Percentiles rank a stretch among this genome's conserved stretches.
Conservation (phyloP, 2,329 filamentous ascomycete genomes). For the Chalara sp. region DNA sequence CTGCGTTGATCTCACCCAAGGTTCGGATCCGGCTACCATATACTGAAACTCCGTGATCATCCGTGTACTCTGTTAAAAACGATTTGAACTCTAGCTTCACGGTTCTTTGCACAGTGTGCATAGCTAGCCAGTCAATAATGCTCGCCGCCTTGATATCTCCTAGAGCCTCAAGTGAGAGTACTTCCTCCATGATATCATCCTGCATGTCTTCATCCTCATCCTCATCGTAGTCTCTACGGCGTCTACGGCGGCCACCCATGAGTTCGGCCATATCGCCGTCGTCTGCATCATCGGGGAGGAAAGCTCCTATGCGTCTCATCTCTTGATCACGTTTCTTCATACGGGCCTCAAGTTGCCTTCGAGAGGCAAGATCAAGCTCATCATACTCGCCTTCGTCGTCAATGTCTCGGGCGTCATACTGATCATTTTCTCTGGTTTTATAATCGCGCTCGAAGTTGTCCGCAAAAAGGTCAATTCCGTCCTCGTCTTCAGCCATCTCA, state of each 20-base stretch:
- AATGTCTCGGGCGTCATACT: slow-evolving; percentile 64
- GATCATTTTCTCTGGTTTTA: slow-evolving; percentile 57
- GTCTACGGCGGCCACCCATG: slow-evolving; percentile 68
- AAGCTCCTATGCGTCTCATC: slow-evolving; percentile 65
- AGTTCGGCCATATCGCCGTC: slow-evolving; percentile 81
- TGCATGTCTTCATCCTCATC: slow-evolving; percentile 88
- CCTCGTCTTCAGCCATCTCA: slow-evolving; percentile 74
- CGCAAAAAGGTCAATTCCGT: slow-evolving; percentile 72
- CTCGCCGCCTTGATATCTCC: slow-evolving; percentile 90
- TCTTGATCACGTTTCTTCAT: slow-evolving; percentile 70
- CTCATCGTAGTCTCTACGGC: slow-evolving; percentile 88
- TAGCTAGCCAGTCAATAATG: slow-evolving; percentile 90
- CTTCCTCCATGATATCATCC: slow-evolving; percentile 91
- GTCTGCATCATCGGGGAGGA: slow-evolving; percentile 66
- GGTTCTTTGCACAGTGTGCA: slow-evolving; percentile 82
- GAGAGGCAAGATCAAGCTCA: slow-evolving; percentile 56
- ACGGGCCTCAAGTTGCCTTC: slow-evolving; percentile 65
- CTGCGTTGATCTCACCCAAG: slow-evolving; percentile 94
- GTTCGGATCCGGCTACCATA: slow-evolving; percentile 93
- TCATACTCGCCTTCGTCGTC: slow-evolving; percentile 75
- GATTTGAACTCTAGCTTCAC: slow-evolving; percentile 96
- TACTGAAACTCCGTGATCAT: slow-evolving; percentile 81
- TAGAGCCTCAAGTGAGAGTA: slow-evolving; percentile 84
- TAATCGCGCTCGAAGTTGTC: slow-evolving; percentile 70
- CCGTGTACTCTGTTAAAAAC: slow-evolving; percentile 93